Evolutionary conservation across 495 filamentous ascomycete genomes (phyloP).

Genomic region (Aspergillus steynii): DNA sequence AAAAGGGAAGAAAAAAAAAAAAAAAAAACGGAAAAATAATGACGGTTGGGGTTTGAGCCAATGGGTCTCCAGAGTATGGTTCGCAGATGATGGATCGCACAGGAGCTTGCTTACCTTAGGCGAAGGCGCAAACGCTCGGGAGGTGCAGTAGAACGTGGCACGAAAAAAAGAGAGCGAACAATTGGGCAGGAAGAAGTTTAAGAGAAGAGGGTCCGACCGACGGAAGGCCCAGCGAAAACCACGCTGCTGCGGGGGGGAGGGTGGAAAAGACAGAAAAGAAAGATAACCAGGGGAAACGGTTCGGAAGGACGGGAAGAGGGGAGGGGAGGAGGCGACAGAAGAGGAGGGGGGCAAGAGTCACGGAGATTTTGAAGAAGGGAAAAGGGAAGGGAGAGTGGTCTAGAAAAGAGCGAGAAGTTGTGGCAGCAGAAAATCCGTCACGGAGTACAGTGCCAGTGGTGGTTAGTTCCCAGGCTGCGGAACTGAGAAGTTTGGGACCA

Average conservation of each 20-base stretch:
- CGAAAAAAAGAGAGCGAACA: conserved; percentile 25
- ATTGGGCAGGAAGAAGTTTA: conserved; percentile 25
- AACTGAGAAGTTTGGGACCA: conserved; percentile 10
- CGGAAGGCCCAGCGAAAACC: conserved; percentile 2
- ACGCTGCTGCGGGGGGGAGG: neutral
- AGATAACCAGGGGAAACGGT: neutral
- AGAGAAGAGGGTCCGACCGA: conserved; percentile 26
- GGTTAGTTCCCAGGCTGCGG: conserved; percentile 3
- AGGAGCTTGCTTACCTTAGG: conserved; percentile 24
- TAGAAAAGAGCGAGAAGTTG: conserved; percentile 1
- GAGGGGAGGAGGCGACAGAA: neutral
- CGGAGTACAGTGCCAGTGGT: conserved; percentile 2
- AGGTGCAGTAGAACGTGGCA: conserved; percentile 33
- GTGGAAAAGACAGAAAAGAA: conserved; percentile 8
- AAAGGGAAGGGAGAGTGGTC: neutral
- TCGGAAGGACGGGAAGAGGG: conserved; percentile 2
- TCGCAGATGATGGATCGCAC: conserved; percentile 20
- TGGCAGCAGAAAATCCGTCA: neutral
- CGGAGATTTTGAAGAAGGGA: conserved; percentile 2
- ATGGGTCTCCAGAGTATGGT: conserved; percentile 15
- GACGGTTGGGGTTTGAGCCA: conserved; percentile 8
- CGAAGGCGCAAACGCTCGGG: conserved; percentile 25
- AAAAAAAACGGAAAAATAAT: neutral
- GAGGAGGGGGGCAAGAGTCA: neutral
- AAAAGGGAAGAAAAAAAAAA: conserved; percentile 5